Percentiles rank a stretch among this genome's conserved stretches.
phyloP scores from a whole-genome alignment of 768 basidiomycete genomes.

The Sistotremastrum suecicum region DNA sequence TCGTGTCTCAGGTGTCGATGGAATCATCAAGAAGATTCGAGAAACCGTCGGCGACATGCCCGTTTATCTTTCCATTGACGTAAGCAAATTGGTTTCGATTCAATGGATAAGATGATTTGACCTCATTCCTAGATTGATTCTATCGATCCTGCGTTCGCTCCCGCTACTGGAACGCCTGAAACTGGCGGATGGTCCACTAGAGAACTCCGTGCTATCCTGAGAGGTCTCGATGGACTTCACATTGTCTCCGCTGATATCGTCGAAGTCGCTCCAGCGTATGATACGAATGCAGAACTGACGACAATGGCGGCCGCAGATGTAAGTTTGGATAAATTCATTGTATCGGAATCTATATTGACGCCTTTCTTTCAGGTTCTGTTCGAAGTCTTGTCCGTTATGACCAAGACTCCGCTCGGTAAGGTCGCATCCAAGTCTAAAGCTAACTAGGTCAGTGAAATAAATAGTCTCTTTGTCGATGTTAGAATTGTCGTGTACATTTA shows the following conservation, averaged over 20 bases:
- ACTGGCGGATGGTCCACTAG: slow-evolving; percentile 71
- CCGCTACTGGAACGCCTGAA: slow-evolving; percentile 76
- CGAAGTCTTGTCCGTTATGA: slow-evolving; percentile 68
- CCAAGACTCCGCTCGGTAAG: slow-evolving; percentile 64
- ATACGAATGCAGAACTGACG: slow-evolving; percentile 48
- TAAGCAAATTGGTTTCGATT: slow-evolving; percentile 18
- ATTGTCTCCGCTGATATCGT: slow-evolving; percentile 77
- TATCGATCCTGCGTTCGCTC: slow-evolving; percentile 71
- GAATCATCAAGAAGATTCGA: slow-evolving; percentile 70
- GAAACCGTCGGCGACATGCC: slow-evolving; percentile 62
- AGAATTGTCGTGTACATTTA: too few species aligned
- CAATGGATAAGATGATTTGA: slow-evolving; percentile 6
- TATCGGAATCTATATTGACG: slow-evolving; percentile 13
- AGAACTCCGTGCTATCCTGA: slow-evolving; percentile 61
- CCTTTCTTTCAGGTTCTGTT: slow-evolving; percentile 39
- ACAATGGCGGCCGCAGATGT: slow-evolving; percentile 51
- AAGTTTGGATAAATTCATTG: slow-evolving; percentile 14
- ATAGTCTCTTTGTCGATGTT: too few species aligned
- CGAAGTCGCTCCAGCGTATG: slow-evolving; percentile 76
- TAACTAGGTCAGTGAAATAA: too few species aligned
- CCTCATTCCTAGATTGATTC: slow-evolving; percentile 43
- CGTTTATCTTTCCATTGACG: slow-evolving; percentile 69
- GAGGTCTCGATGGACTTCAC: slow-evolving; percentile 60
- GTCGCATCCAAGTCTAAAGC: slow-evolving; percentile 7
- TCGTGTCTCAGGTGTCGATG: slow-evolving; percentile 37